Evolutionary conservation across 163 green algal genomes (phyloP).

Genomic region (Scenedesmus sp.): DNA sequence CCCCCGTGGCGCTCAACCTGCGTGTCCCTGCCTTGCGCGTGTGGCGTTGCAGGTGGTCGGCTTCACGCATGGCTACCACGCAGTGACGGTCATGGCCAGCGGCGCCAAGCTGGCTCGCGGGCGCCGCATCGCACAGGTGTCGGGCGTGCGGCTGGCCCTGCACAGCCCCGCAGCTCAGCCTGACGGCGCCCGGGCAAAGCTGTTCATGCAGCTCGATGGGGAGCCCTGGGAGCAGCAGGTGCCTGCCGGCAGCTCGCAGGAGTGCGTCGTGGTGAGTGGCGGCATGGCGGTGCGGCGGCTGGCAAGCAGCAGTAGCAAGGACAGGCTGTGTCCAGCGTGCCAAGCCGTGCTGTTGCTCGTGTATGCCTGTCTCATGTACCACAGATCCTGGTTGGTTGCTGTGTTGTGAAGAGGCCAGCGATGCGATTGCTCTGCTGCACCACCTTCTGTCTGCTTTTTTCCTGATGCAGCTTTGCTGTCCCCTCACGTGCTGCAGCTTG

Average conservation of each 20-base stretch:
- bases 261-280: conserved; percentile 44
- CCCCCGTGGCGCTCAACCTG: neutral
- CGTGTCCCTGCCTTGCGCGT: neutral
- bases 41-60: conserved; percentile 48
- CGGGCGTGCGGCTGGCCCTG: conserved; percentile 45
- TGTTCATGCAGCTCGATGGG: conserved; percentile 62
- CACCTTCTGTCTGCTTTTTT: neutral
- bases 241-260: conserved; percentile 17
- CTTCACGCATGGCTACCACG: conserved; percentile 58
- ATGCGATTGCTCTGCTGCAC: neutral
- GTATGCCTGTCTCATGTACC: neutral
- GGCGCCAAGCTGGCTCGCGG: conserved; percentile 41
- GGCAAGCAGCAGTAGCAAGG: neutral
- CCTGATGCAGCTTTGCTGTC: neutral
- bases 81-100: conserved; percentile 50
- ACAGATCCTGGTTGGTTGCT: neutral
- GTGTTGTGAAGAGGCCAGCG: neutral
- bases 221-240: conserved; percentile 66
- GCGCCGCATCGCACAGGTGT: conserved; percentile 53
- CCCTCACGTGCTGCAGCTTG: neutral
- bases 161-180: neutral
- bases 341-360: neutral
- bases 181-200: conserved; percentile 22
- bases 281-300: neutral
- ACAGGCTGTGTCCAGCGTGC: neutral